phyloP scores from a whole-genome alignment of 1,284 basidiomycete genomes.

The Xerocomus minutiporus region DNA sequence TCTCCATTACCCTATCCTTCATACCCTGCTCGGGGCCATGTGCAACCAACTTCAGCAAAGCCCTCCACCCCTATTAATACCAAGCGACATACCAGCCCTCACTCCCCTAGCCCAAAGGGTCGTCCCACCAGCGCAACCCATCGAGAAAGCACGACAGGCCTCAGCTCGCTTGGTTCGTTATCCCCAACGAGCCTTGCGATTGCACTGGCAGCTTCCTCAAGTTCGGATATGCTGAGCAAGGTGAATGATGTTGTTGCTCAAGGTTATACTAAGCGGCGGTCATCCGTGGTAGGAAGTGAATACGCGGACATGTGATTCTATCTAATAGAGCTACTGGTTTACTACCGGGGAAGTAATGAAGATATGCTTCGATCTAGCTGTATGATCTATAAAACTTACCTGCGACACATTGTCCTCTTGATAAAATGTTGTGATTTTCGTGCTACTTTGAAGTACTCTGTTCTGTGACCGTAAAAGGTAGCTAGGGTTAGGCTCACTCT shows the following conservation, averaged over 20 bases:
- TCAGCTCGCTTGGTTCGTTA: conserved; percentile 18
- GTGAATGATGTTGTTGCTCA: conserved; percentile 25
- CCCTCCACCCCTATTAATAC: neutral
- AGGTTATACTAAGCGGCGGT: conserved; percentile 17
- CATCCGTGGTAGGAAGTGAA: conserved; percentile 6
- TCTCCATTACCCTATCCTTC: conserved; percentile 24
- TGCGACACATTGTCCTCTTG: no score
- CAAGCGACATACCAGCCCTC: neutral
- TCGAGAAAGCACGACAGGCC: conserved; percentile 8
- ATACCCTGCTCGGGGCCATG: conserved; percentile 9
- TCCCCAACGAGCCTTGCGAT: conserved; percentile 27
- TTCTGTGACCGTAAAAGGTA: no score
- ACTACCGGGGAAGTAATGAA: no score
- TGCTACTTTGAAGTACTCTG: no score
- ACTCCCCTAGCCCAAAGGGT: conserved; percentile 14
- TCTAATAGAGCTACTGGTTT: neutral
- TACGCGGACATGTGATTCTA: neutral
- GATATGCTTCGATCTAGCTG: no score
- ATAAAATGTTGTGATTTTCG: no score
- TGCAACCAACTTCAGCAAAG: neutral
- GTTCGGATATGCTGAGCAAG: conserved; percentile 18
- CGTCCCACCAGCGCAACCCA: conserved; percentile 1
- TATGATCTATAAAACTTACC: no score
- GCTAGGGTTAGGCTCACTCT: no score
- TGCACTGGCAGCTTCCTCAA: conserved; percentile 23